Base-by-base conservation (phyloP, 129 eudicot species). In the sunflower (Helianthus annuus) region DNA sequence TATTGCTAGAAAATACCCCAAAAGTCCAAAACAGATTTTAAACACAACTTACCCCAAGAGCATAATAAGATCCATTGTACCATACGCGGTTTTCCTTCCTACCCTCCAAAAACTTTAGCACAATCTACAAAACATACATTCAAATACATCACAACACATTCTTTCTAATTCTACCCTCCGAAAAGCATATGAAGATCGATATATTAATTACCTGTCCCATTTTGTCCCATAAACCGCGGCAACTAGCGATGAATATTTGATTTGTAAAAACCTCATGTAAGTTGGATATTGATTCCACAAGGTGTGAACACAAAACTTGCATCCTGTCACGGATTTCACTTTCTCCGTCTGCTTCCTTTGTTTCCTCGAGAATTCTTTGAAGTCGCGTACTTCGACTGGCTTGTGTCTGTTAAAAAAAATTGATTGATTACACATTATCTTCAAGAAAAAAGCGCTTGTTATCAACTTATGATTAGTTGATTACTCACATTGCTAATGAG, bases 41-140 rank as follows among this genome's bases (percentile, higher is more conserved):
- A 29, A 7, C 52, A 73, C 45, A 46, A 58, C 89, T 82, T 83
- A 92, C 97, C 76, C 96, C 97, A 36, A 92, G 91, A 75, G 96
- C 97, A 80, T 92, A 78, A 76, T 92, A 86, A 16, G 96, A 89
- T 77, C 97, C 97, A 3, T 76, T 89, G 73, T 92, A 92, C 97
- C 97, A 92, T 45, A 92, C 89, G 34, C 91, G 82, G 46, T 92
- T 92, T 81, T 92, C 96, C 76, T 92, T 92, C 73, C 97, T 87
- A 24, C 93, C 97, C 78, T 92, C 97, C 65, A 92, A 79, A 64
- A 92, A 92, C 87, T 85, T 86, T 27, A 89, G 66, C 49, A 92
- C 96, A 79, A 85, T 82, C 97, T 92, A 55, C 55, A 57, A 10
- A 55, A 51, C 44, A 75, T 8, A 61, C 64, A 42, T 49, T 6